Conservation (phyloP, 2,329 filamentous ascomycete species). For the Aspergillus felis region DNA sequence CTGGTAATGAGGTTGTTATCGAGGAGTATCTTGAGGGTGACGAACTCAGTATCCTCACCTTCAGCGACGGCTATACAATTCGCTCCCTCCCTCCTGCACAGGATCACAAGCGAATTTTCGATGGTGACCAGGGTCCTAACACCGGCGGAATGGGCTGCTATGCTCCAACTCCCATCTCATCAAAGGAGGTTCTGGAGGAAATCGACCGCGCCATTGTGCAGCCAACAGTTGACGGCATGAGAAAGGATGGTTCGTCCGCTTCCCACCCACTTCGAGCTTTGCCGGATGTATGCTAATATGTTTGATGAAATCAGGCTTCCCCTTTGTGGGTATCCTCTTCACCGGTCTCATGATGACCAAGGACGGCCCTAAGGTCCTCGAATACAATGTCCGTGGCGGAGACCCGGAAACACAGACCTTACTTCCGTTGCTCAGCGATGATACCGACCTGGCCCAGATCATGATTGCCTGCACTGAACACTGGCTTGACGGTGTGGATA, state of each 20-base stretch:
- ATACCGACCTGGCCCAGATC: slow-evolving; percentile 81
- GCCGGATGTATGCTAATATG: neutral
- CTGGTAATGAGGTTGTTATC: slow-evolving; percentile 88
- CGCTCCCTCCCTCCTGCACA: slow-evolving; percentile 83
- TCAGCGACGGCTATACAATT: slow-evolving; percentile 84
- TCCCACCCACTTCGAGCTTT: slow-evolving; percentile 72
- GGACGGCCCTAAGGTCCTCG: slow-evolving; percentile 73
- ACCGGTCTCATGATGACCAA: slow-evolving; percentile 86
- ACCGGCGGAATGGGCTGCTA: slow-evolving; percentile 98
- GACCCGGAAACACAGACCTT: slow-evolving; percentile 90
- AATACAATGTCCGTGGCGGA: slow-evolving; percentile 92
- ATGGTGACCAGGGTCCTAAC: slow-evolving; percentile 86
- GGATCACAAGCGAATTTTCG: slow-evolving; percentile 92
- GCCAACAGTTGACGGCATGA: slow-evolving; percentile 86
- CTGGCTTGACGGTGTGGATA: slow-evolving; percentile 64
- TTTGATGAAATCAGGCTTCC: slow-evolving; percentile 27
- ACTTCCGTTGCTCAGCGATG: slow-evolving; percentile 68
- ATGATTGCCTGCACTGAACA: slow-evolving; percentile 81
- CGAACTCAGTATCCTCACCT: slow-evolving; percentile 85
- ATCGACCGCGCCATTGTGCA: slow-evolving; percentile 81
- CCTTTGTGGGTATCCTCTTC: slow-evolving; percentile 44
- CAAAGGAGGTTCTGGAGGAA: slow-evolving; percentile 68
- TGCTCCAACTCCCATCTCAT: slow-evolving; percentile 78
- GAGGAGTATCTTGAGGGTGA: slow-evolving; percentile 91
- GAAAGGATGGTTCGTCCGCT: slow-evolving; percentile 61